Evolutionary conservation across 257 asterid species (phyloP), one percentile per base, ranked within the genome.

Genomic region (Mentha longifolia): DNA sequence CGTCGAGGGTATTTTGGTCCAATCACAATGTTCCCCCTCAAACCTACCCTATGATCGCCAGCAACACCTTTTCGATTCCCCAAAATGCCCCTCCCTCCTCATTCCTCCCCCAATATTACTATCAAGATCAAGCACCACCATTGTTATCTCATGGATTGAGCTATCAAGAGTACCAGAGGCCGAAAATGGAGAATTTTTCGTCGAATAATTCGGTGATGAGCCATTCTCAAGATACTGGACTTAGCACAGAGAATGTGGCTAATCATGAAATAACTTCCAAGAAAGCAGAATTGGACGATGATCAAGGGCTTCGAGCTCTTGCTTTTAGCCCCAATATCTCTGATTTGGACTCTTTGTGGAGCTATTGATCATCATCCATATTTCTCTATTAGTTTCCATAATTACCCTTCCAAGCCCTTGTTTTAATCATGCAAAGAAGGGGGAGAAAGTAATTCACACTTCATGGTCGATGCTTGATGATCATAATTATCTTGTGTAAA

Each of bases 121-220:
- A 51, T 50, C 47, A 42, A 8, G 1, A n/a, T 50, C 56, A 16
- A 68, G 37, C 74, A 55, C 17, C 75, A 59, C 0, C 72, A n/a
- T 6, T 19, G 6, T 0, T 15, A 15, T 49, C 5, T 5, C 12
- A 49, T 16, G 30, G 13, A 22, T 47, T 16, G 57, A 51, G 65
- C 49, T 72, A 62, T 37, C 42, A 9, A 22, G 39, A 16, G 0
- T 35, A 35, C 8, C 39, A 7, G 39, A 35, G 39, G 69, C 75
- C 79, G 14, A 85, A 81, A 49, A 62, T 42, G 73, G 96, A 90
- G 76, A 82, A 57, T 55, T 67, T 76, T 55, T 85, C 90, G 2
- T 42, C 80, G 1, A 85, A 84, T 78, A 77, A 80, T 71, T 85
- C 96, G 0, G 60, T 79, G 81, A 78, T 85, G 39, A 85, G 84